phyloP scores from a whole-genome alignment of 2,329 filamentous ascomycete genomes.

The Monosporascus sp. region DNA sequence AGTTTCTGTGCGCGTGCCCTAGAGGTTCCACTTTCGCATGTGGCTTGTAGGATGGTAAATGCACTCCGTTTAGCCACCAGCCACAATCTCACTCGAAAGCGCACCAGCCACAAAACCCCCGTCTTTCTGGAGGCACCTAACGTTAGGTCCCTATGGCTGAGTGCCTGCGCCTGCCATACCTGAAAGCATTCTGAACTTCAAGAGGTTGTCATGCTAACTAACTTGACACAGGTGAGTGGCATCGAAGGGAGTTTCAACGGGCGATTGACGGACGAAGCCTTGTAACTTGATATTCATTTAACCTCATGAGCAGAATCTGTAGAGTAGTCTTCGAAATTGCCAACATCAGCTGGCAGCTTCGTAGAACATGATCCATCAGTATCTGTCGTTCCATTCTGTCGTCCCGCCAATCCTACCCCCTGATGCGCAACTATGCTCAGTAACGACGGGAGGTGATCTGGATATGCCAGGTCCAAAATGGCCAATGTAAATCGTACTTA shows the following conservation, averaged over 20 bases:
- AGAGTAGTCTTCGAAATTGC: too few relatives aligned
- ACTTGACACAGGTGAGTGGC: too few relatives aligned
- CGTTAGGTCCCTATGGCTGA: background rate
- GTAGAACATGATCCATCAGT: background rate
- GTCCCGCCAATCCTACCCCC: background rate
- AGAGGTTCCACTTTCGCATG: background rate
- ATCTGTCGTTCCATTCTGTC: background rate
- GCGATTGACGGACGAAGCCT: too few relatives aligned
- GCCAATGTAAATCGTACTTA: background rate
- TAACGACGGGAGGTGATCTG: background rate
- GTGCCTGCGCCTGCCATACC: too few relatives aligned
- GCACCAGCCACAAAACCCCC: too few relatives aligned
- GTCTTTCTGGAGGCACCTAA: too few relatives aligned
- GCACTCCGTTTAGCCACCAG: background rate
- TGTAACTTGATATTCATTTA: too few relatives aligned
- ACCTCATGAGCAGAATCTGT: too few relatives aligned
- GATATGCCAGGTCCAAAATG: background rate
- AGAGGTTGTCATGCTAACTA: too few relatives aligned
- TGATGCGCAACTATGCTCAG: background rate
- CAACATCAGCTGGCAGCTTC: background rate
- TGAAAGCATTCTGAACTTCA: too few relatives aligned
- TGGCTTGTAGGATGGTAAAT: background rate
- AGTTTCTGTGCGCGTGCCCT: background rate
- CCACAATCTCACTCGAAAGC: background rate
- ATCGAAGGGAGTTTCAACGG: too few relatives aligned